A percentile compares a stretch with the other conserved stretches of the same genome.
Evolutionary conservation across 306 rosid genomes (phyloP).

Genomic region (Carpinus viminea): DNA sequence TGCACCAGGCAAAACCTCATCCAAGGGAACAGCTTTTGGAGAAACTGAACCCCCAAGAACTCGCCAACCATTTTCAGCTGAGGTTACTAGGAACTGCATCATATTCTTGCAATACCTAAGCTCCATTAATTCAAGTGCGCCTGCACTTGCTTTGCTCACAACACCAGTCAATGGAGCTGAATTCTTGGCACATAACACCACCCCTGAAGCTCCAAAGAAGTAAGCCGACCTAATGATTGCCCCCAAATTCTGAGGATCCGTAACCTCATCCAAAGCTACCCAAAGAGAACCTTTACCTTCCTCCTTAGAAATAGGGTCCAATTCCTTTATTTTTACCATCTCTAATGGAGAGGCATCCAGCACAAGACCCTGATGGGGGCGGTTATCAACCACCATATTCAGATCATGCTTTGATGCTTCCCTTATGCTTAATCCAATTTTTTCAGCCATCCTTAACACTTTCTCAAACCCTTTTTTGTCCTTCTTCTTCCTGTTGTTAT

Average conservation of each 20-base stretch:
- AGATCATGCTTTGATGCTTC: constrained; percentile 86
- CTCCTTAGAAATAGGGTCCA: constrained; percentile 65
- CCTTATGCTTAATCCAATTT: constrained; percentile 56
- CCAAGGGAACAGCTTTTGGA: constrained; percentile 60
- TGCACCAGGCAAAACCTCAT: constrained; percentile 57
- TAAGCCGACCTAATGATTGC: constrained; percentile 90
- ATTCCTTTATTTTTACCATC: constrained; percentile 76
- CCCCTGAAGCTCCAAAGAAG: constrained; percentile 89
- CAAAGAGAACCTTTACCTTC: constrained; percentile 76
- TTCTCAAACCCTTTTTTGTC: constrained; percentile 94
- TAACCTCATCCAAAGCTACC: constrained; percentile 95
- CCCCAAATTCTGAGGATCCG: constrained; percentile 94
- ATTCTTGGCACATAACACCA: constrained; percentile 87
- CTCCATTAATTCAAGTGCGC: constrained; percentile 88
- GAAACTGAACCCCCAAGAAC: constrained; percentile 92
- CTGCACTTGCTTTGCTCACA: constrained; percentile 97
- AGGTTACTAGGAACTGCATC: constrained; percentile 93
- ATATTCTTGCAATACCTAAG: constrained; percentile 88
- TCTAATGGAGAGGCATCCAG: constrained; percentile 88
- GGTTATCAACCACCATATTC: constrained; percentile 90
- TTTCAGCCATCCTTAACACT: constrained; percentile 73
- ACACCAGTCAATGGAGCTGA: constrained; percentile 91
- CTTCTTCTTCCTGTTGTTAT: constrained; percentile 87
- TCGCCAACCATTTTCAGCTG: constrained; percentile 88
- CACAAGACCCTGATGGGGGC: constrained; percentile 93